A percentile compares a stretch with the other conserved stretches of the same genome.
Evolutionary conservation across 169 alveolate species (phyloP).

Genomic region (Plasmodium ovale): DNA sequence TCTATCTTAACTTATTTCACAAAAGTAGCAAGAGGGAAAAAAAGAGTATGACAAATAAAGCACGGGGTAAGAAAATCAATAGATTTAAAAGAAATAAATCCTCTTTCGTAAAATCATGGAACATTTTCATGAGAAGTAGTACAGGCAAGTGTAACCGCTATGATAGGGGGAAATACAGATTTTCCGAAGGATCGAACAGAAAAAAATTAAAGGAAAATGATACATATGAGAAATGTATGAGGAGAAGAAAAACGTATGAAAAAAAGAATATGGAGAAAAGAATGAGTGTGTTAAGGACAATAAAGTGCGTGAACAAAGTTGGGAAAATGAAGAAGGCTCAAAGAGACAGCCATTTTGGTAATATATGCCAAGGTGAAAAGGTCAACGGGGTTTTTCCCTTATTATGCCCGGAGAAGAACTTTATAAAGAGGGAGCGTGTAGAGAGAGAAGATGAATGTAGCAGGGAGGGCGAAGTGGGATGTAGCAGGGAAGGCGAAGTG

Average conservation of each 20-base stretch:
- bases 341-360: not conserved
- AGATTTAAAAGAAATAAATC: slow-evolving; percentile 1
- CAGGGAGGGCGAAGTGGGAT: not conserved
- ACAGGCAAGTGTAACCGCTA: not conserved
- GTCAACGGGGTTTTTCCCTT: too few species aligned
- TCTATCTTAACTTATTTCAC: slow-evolving; percentile 23
- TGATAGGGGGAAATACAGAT: slow-evolving; percentile 16
- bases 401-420: too few species aligned
- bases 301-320: slow-evolving; percentile 14
- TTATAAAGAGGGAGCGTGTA: too few species aligned
- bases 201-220: not conserved
- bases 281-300: slow-evolving; percentile 42
- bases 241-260: slow-evolving; percentile 37
- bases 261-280: slow-evolving; percentile 26
- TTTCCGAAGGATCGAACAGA: slow-evolving; percentile 26
- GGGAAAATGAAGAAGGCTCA: not conserved
- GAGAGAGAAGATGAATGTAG: not conserved
- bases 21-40: not conserved
- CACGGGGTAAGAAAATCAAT: not conserved
- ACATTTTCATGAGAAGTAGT: not conserved
- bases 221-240: not conserved
- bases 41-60: not conserved
- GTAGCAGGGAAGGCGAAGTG: not conserved
- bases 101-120: too few species aligned
- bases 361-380: too few species aligned